Percentiles rank a stretch among this genome's conserved stretches.
phyloP scores from a whole-genome alignment of 148 eudicot genomes.

The Dianthus caryophyllus region DNA sequence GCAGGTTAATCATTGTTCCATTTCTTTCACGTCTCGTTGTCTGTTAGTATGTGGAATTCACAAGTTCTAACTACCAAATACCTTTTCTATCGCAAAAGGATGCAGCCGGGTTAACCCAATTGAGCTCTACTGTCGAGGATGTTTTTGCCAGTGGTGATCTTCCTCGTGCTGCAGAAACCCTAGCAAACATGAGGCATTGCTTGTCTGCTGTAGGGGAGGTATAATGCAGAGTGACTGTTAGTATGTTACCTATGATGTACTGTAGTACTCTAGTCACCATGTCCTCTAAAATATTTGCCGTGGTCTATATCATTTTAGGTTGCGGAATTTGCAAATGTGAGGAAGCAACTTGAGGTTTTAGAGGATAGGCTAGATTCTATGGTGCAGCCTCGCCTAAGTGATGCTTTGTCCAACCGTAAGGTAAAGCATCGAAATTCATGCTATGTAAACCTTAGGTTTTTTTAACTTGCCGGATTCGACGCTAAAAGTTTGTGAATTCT shows the following conservation, averaged over 20 bases:
- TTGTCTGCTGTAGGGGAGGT: slow-evolving; percentile 96
- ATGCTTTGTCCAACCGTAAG: slow-evolving; percentile 80
- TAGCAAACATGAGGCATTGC: slow-evolving; percentile 97
- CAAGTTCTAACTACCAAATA: slow-evolving; percentile 18
- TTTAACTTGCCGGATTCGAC: background rate
- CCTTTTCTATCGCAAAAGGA: slow-evolving; percentile 44
- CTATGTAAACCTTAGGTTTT: background rate
- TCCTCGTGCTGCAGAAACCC: slow-evolving; percentile 91
- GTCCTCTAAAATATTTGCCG: slow-evolving; percentile 5
- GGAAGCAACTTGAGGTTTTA: slow-evolving; percentile 93
- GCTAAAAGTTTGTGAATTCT: slow-evolving; percentile 9
- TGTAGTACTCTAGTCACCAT: background rate
- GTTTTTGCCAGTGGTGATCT: slow-evolving; percentile 98
- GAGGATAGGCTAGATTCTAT: slow-evolving; percentile 97
- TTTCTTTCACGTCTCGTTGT: background rate
- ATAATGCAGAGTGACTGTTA: slow-evolving; percentile 15
- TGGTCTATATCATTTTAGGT: slow-evolving; percentile 47
- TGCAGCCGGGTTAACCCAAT: slow-evolving; percentile 90
- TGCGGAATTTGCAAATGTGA: slow-evolving; percentile 96
- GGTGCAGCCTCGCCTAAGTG: slow-evolving; percentile 96
- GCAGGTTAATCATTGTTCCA: slow-evolving; percentile 46
- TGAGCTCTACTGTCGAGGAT: slow-evolving; percentile 96
- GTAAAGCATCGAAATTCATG: slow-evolving; percentile 28
- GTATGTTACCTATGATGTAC: background rate
- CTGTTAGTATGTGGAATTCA: background rate